These are phyloP conservation scores for Phaffomyces thermotolerans DNA, from an alignment of 805 yeast species.

Conservation along the genomic window DNA sequence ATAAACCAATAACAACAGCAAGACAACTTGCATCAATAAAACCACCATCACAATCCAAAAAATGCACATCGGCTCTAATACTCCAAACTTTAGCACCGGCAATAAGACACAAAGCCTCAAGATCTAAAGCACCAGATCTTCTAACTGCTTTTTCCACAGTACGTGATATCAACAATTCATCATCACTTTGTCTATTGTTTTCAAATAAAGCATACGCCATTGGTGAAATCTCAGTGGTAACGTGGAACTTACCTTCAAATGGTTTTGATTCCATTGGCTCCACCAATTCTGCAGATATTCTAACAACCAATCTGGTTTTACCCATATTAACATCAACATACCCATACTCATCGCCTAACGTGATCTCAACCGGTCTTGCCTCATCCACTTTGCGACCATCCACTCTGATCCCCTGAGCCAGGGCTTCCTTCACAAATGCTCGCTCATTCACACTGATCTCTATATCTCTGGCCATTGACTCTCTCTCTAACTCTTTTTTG, in stretches of 20 bases:
- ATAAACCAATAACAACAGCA: slow-evolving; percentile 80
- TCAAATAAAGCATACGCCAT: slow-evolving; percentile 88
- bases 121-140: slow-evolving; percentile 83
- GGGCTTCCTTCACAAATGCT: slow-evolving; percentile 51
- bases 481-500: neutral
- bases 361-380: slow-evolving; percentile 57
- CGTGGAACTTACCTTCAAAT: slow-evolving; percentile 82
- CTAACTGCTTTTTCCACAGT: slow-evolving; percentile 88
- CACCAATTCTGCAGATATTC: slow-evolving; percentile 68
- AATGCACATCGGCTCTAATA: slow-evolving; percentile 83
- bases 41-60: slow-evolving; percentile 87
- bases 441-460: slow-evolving; percentile 60
- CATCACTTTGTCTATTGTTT: slow-evolving; percentile 58
- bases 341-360: slow-evolving; percentile 67
- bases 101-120: slow-evolving; percentile 82
- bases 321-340: slow-evolving; percentile 77
- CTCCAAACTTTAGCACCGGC: slow-evolving; percentile 93
- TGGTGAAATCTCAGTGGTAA: slow-evolving; percentile 80
- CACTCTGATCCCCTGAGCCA: slow-evolving; percentile 53
- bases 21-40: slow-evolving; percentile 84
- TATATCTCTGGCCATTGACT: slow-evolving; percentile 51
- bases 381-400: slow-evolving; percentile 65
- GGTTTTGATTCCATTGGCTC: slow-evolving; percentile 88
- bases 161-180: slow-evolving; percentile 74
- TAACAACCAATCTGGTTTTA: slow-evolving; percentile 59